Base-by-base conservation (phyloP, 2,329 filamentous ascomycete species). In the Colletotrichum brevisporum region DNA sequence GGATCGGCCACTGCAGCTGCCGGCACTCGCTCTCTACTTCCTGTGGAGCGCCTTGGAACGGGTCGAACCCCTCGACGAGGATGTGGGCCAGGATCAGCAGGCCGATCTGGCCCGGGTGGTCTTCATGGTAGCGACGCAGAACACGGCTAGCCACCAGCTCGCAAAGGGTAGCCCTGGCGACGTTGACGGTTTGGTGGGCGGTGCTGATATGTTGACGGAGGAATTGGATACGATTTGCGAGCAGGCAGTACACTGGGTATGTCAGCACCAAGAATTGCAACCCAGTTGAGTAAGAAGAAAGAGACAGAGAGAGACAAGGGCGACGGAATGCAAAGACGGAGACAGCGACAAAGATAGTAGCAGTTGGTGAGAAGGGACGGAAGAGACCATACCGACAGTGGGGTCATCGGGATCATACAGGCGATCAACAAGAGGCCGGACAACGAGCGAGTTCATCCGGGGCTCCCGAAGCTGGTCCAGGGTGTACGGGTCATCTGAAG, bases 181-280 rank as follows among this genome's bases (percentile, higher is more conserved):
- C 83, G 73, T 91, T 92, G 60, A 93, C 90, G 5, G 89, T 91
- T 77, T 92, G 90, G 72, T 92, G 90, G 65, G 91, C 87, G 54
- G 88, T 83, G 71, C 89, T 88, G 62, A 86, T 84, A 73, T 92
- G 90, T 73, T 92, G 89, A 53, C 89, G 86, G 31, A 92, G 82
- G 74, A 93, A 93, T 69, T 92, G 90, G 65, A 90, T 86, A 10
- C 90, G 85, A 73, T 94, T 93, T 65, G 92, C 90, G 39, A 94
- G 83, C 26, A 94, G 82, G 76, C 91, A 93, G 75, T 92, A 93
- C 0, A 93, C 90, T 89, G 41, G 6, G 13, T 1, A 10, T 36
- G 31, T 36, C 9, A 36, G 31, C 31, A 10, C 8, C 31, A 36
- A 3, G 10, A 12, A 10, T 2, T 6, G 10, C 1, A 10, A 10